Conservation (phyloP, 257 asterid genomes). For the Solanum tarijense region DNA sequence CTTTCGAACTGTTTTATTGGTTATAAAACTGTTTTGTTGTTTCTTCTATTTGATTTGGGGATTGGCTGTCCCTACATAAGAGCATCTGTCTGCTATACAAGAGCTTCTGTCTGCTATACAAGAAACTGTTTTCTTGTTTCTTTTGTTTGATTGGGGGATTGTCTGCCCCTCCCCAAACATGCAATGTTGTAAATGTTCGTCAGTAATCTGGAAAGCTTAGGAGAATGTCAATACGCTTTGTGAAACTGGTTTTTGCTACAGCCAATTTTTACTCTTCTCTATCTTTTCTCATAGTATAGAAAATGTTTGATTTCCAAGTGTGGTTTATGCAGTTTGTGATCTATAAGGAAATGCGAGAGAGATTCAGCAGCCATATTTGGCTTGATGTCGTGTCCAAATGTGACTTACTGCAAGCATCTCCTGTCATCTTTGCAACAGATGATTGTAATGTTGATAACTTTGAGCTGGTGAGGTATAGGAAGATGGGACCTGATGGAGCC, state of each 20-base stretch:
- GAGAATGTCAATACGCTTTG: not conserved
- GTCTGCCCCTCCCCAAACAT: not conserved
- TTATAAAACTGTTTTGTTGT: not conserved
- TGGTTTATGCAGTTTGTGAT: slow-evolving; percentile 51
- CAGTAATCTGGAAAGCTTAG: not conserved
- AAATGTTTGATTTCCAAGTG: not conserved
- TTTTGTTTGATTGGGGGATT: not conserved
- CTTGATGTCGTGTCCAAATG: slow-evolving; percentile 86
- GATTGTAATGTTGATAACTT: slow-evolving; percentile 37
- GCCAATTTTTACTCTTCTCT: not conserved
- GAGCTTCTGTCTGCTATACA: not conserved
- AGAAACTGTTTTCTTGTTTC: not conserved
- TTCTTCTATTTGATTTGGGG: not conserved
- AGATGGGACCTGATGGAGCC: slow-evolving; percentile 85
- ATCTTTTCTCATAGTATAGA: not conserved
- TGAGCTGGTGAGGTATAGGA: slow-evolving; percentile 69
- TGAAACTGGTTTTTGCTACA: not conserved
- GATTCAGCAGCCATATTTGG: slow-evolving; percentile 85
- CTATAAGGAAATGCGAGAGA: slow-evolving; percentile 78
- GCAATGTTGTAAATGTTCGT: not conserved
- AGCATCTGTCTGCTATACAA: not conserved
- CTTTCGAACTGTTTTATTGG: not conserved
- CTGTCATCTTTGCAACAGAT: slow-evolving; percentile 60
- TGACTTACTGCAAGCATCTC: slow-evolving; percentile 64
- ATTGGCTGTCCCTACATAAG: not conserved